Base-by-base conservation (phyloP, 129 eudicot genomes). In the Artemisia tridentata region DNA sequence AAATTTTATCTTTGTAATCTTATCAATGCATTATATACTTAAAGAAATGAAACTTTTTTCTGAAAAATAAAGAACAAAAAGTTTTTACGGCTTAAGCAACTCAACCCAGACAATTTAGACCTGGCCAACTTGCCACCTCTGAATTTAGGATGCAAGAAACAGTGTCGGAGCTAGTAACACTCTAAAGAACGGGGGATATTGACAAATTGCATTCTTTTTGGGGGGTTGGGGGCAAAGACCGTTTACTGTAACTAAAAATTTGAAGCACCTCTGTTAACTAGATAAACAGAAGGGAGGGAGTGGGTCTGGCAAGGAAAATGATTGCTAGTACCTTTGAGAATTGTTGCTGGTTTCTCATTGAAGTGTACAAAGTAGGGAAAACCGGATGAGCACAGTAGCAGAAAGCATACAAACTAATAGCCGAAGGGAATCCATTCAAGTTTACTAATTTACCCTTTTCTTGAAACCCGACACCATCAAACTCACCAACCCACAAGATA, bases 341-440 rank as follows among this genome's bases (percentile, higher is more conserved):
- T 67, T 93, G 82, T 48, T 70, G 81, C 63, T 68, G 85, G 52
- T 80, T 82, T 69, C 80, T 82, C 97, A 89, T 93, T 7, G 97
- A 93, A 77, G 85, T 84, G 73, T 93, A 93, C n/a, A 93, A 73
- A 25, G 92, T 85, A 11, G 98, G 98, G 59, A 93, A 93, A 75
- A 93, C 96, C 6, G 98, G 98, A 85, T 93, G 98, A 62, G 95
- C 97, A 51, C 98, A 93, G 49, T 85, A 93, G 75, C 98, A 93
- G 65, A 93, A 89, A 15, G 96, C 88, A 25, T 89, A 93, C 57
- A 93, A 77, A 84, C 98, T 93, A 46, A 85, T 63, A 71, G 97
- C 90, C 47, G 88, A 85, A 25, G 98, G 96, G 45, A 93, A 72
- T 41, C 98, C 97, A 0, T 60, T 80, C 84, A 78, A 81, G 67